phyloP scores from a whole-genome alignment of 2,329 filamentous ascomycete species.

The Stagonosporopsis cucurbitacearum region DNA sequence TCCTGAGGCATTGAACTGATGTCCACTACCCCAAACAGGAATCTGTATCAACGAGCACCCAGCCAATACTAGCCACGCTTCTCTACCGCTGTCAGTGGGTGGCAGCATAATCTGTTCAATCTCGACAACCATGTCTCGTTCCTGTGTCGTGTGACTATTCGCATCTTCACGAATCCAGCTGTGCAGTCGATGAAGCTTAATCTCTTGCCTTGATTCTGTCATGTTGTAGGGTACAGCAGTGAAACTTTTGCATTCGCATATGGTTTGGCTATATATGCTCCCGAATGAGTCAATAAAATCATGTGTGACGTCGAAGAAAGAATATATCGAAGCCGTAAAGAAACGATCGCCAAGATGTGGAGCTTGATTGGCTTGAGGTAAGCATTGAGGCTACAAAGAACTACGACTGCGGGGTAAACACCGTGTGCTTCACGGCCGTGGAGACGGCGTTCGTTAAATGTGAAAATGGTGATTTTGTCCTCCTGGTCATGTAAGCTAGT shows the following conservation, averaged over 20 bases:
- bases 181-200: neutral
- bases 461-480: neutral
- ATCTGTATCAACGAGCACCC: conserved; percentile 31
- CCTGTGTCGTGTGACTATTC: neutral
- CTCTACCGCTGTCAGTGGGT: conserved; percentile 27
- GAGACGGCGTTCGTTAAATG: neutral
- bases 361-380: conserved; percentile 12
- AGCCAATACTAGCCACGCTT: conserved; percentile 33
- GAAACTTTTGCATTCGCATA: too few relatives aligned
- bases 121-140: conserved; percentile 14
- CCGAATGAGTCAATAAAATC: neutral
- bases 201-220: neutral
- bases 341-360: conserved; percentile 3
- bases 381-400: conserved; percentile 3
- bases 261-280: neutral
- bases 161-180: neutral
- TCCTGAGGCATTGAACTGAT: neutral
- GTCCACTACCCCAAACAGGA: conserved; percentile 31
- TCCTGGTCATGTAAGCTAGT: neutral
- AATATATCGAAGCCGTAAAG: neutral
- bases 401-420: conserved; percentile 8
- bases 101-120: conserved; percentile 25
- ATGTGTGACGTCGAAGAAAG: neutral
- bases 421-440: conserved; percentile 11
- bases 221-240: neutral